Evolutionary conservation across 352 stramenopile genomes (phyloP).

Genomic region (Phytophthora constricta): DNA sequence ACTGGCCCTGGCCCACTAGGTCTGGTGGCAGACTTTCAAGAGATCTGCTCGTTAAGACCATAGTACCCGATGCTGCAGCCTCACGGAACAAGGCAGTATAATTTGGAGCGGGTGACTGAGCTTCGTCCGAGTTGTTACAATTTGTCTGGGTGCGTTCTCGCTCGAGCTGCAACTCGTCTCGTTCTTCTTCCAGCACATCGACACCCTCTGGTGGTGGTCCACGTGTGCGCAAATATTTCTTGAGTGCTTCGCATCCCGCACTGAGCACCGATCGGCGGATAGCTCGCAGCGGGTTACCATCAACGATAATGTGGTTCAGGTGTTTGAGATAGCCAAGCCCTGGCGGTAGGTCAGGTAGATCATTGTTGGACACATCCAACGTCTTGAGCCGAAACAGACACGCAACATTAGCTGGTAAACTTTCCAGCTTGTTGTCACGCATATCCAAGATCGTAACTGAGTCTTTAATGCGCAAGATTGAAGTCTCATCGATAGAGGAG

Average conservation of each 20-base stretch:
- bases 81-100: conserved; percentile 57
- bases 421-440: conserved; percentile 80
- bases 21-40: conserved; percentile 41
- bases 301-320: conserved; percentile 76
- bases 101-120: conserved; percentile 11
- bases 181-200: conserved; percentile 74
- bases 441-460: conserved; percentile 80
- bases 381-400: conserved; percentile 77
- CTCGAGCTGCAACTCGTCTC: conserved; percentile 60
- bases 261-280: conserved; percentile 75
- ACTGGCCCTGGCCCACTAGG: conserved; percentile 24
- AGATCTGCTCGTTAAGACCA: conserved; percentile 53
- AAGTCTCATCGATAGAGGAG: conserved; percentile 57
- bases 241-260: conserved; percentile 75
- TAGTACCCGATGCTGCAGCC: conserved; percentile 55
- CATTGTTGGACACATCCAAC: conserved; percentile 84
- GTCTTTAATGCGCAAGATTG: conserved; percentile 66
- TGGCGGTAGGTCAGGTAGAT: conserved; percentile 75
- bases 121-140: conserved; percentile 11
- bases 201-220: conserved; percentile 56
- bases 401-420: conserved; percentile 59
- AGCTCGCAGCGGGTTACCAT: conserved; percentile 77
- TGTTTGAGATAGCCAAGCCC: conserved; percentile 82
- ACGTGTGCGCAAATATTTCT: conserved; percentile 83
- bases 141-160: conserved; percentile 25